Conservation (phyloP, 345 rosid genomes). For the Jatropha curcas region DNA sequence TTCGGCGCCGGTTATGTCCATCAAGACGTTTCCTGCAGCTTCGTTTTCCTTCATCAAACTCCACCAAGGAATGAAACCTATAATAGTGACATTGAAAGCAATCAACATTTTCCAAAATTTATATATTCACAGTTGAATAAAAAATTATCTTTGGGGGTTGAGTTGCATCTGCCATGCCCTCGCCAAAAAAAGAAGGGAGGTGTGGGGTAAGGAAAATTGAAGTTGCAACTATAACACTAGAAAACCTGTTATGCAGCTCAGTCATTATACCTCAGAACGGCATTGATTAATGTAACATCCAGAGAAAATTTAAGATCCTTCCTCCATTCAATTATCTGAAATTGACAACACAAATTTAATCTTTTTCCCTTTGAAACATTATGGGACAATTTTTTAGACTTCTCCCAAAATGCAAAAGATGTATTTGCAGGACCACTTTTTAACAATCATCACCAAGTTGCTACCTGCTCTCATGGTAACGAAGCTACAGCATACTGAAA, state of each 20-base stretch:
- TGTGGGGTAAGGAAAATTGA: not conserved
- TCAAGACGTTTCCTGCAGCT: constrained; percentile 85
- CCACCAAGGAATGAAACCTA: constrained; percentile 76
- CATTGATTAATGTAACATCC: not conserved
- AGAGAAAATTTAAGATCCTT: constrained; percentile 7
- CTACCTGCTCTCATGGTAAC: not conserved
- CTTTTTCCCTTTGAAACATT: not conserved
- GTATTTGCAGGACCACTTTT: not conserved
- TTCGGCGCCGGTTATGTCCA: constrained; percentile 70
- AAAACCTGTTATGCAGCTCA: not conserved
- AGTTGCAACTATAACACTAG: not conserved
- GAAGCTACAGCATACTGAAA: not conserved
- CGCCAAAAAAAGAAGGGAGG: not conserved
- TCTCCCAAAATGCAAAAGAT: not conserved
- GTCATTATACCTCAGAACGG: not conserved
- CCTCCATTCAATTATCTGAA: not conserved
- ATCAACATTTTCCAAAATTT: not conserved
- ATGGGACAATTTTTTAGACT: not conserved
- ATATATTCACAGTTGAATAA: not conserved
- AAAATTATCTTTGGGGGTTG: not conserved
- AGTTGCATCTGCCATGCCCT: not conserved
- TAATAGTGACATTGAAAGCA: constrained; percentile 2
- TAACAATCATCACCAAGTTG: not conserved
- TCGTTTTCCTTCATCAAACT: constrained; percentile 73
- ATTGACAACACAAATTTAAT: not conserved